These are phyloP conservation scores for Exophiala sideris DNA, from an alignment of 2,329 filamentous ascomycete species.

Conservation along the genomic window DNA sequence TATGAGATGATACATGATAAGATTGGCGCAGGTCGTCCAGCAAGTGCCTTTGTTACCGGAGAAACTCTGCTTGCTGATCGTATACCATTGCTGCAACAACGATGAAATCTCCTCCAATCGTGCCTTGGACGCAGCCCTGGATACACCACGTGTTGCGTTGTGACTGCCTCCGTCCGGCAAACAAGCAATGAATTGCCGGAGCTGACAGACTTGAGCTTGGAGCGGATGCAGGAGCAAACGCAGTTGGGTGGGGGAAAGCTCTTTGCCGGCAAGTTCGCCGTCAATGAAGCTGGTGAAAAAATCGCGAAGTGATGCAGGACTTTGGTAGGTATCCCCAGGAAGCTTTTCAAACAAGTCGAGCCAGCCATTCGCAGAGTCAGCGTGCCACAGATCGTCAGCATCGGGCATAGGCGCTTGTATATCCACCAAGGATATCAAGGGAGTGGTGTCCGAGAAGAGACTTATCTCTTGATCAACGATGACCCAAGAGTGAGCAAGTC, in stretches of 20 bases:
- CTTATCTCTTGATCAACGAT: constrained; percentile 71
- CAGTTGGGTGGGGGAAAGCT: constrained; percentile 56
- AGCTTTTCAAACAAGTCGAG: constrained; percentile 56
- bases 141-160: constrained; percentile 49
- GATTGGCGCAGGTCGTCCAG: constrained; percentile 60
- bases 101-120: constrained; percentile 63
- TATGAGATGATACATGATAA: constrained; percentile 69
- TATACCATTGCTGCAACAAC: constrained; percentile 64
- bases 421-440: constrained; percentile 63
- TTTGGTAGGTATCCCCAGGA: constrained; percentile 49
- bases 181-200: constrained; percentile 63
- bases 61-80: constrained; percentile 56
- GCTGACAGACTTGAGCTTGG: constrained; percentile 62
- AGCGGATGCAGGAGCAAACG: constrained; percentile 67
- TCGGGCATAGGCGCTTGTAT: constrained; percentile 63
- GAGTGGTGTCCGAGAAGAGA: constrained; percentile 62
- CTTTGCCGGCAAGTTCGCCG: constrained; percentile 53
- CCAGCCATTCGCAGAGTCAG: constrained; percentile 59
- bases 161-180: constrained; percentile 51
- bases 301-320: constrained; percentile 53
- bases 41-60: constrained; percentile 55
- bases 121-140: constrained; percentile 57
- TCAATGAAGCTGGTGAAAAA: constrained; percentile 67
- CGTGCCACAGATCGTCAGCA: constrained; percentile 61
- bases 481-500: constrained; percentile 71